Evolutionary conservation across 2,329 filamentous ascomycete genomes (phyloP).

Genomic region (Colletotrichum aenigma): DNA sequence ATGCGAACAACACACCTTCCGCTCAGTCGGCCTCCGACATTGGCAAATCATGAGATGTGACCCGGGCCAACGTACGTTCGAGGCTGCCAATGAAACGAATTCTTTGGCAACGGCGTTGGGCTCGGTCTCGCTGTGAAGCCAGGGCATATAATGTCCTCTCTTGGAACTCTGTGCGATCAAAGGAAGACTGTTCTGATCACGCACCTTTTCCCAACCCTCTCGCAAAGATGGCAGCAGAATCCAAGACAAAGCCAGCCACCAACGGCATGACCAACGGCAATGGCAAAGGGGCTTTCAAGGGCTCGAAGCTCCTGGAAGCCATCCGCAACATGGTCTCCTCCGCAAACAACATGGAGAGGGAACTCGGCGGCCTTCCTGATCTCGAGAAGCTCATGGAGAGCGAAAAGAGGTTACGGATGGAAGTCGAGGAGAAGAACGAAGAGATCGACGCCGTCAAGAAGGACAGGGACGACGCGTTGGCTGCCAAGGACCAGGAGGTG

Average conservation of each 20-base stretch:
- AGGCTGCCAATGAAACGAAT: background rate
- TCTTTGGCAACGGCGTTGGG: background rate
- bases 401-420: slow-evolving; percentile 26
- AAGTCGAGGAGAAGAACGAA: slow-evolving; percentile 38
- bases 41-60: background rate
- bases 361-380: slow-evolving; percentile 29
- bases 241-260: slow-evolving; percentile 25
- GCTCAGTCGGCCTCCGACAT: background rate
- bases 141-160: background rate
- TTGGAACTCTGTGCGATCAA: background rate
- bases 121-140: background rate
- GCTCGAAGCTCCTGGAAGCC: slow-evolving; percentile 28
- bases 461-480: slow-evolving; percentile 25
- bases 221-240: slow-evolving; percentile 29
- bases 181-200: background rate
- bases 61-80: background rate
- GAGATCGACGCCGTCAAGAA: slow-evolving; percentile 24
- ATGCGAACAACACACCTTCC: background rate
- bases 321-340: slow-evolving; percentile 22
- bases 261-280: slow-evolving; percentile 18
- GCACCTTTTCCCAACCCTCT: background rate
- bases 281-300: slow-evolving; percentile 22
- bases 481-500: slow-evolving; percentile 51
- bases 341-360: slow-evolving; percentile 30
- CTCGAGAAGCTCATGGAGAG: slow-evolving; percentile 22